These are phyloP conservation scores for Helenozyma rhizophorensis DNA, from an alignment of 805 yeast species.

Conservation along the genomic window DNA sequence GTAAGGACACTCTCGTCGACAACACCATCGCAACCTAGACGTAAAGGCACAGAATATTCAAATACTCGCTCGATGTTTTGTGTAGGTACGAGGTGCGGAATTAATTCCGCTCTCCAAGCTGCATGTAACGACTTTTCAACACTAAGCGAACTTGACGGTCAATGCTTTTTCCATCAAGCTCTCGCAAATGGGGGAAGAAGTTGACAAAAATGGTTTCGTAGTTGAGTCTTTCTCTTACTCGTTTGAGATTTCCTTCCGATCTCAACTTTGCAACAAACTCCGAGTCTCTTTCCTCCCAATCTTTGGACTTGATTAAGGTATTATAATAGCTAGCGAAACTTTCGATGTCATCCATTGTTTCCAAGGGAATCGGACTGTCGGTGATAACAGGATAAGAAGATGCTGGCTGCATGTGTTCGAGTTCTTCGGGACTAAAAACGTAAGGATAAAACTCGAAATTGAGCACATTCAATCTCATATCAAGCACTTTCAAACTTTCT, in stretches of 20 bases:
- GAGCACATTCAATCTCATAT: conserved; percentile 47
- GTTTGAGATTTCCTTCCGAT: conserved; percentile 14
- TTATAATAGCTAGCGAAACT: conserved; percentile 46
- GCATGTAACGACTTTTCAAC: too few species aligned
- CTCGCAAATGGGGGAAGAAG: conserved; percentile 28
- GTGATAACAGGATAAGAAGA: conserved; percentile 1
- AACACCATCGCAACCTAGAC: conserved; percentile 27
- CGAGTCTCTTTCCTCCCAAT: conserved; percentile 39
- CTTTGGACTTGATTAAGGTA: conserved; percentile 30
- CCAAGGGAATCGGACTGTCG: conserved; percentile 37
- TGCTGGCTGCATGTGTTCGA: conserved; percentile 16
- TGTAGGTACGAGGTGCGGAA: too few species aligned
- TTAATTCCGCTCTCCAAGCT: too few species aligned
- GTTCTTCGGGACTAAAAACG: conserved; percentile 46
- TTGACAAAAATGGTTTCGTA: conserved; percentile 34
- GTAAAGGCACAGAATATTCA: too few species aligned
- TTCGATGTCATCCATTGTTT: conserved; percentile 48
- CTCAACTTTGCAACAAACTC: conserved; percentile 23
- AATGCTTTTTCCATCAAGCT: conserved; percentile 34
- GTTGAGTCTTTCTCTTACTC: conserved; percentile 21
- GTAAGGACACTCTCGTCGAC: conserved; percentile 48
- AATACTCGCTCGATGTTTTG: too few species aligned
- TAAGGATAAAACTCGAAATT: conserved; percentile 47
- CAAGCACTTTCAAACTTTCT: conserved; percentile 34
- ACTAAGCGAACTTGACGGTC: too few species aligned